A percentile compares a stretch with the other conserved stretches of the same genome.
phyloP scores from a whole-genome alignment of 2,329 filamentous ascomycete species.

The Fusarium papillatum region DNA sequence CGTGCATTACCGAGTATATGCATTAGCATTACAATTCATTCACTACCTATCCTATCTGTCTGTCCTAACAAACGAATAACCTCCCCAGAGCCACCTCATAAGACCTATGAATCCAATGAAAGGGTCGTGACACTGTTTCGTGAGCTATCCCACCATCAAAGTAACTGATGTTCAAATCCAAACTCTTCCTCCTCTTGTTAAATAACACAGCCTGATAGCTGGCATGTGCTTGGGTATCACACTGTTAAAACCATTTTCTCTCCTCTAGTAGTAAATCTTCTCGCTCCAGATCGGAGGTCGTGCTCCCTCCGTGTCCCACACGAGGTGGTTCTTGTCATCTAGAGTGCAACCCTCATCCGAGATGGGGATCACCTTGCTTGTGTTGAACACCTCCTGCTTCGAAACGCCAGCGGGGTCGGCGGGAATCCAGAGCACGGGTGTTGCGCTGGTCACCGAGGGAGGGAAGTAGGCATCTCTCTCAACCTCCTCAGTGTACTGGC shows the following conservation, averaged over 20 bases:
- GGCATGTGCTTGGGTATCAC: conserved; percentile 44
- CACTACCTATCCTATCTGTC: conserved; percentile 11
- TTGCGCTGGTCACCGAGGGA: conserved; percentile 72
- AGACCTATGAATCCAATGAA: conserved; percentile 1
- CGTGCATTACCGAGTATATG: conserved; percentile 17
- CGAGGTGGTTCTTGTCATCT: conserved; percentile 71
- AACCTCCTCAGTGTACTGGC: conserved; percentile 72
- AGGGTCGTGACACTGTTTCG: neutral
- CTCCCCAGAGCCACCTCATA: neutral
- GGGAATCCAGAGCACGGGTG: conserved; percentile 82
- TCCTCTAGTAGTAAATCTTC: conserved; percentile 58
- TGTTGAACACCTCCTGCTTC: conserved; percentile 78
- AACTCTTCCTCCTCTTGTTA: conserved; percentile 1
- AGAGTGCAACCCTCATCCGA: conserved; percentile 80
- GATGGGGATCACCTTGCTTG: conserved; percentile 75
- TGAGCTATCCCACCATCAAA: conserved; percentile 6
- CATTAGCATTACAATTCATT: conserved; percentile 36
- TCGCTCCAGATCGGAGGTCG: conserved; percentile 60
- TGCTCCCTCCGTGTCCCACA: conserved; percentile 57
- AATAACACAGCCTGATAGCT: conserved; percentile 39
- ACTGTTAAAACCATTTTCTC: conserved; percentile 21
- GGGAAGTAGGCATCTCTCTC: conserved; percentile 80
- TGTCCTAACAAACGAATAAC: conserved; percentile 5
- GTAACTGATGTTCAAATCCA: conserved; percentile 4
- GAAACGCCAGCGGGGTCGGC: conserved; percentile 78